Evolutionary conservation across 2,329 filamentous ascomycete genomes (phyloP), one percentile per base, ranked within the genome.

Genomic region (Apiospora aurea): DNA sequence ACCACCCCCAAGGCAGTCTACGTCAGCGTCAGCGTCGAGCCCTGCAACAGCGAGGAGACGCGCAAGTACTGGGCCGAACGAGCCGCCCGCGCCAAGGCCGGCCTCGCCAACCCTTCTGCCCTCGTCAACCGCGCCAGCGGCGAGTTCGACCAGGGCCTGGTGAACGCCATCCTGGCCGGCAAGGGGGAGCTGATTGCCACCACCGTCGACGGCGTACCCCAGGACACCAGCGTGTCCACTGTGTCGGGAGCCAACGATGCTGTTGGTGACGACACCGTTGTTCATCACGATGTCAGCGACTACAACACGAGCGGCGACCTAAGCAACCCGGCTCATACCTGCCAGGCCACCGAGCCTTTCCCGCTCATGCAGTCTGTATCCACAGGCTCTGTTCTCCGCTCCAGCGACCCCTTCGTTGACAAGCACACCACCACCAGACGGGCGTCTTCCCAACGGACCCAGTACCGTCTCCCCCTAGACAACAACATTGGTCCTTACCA

Each of bases 331-430:
- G 2, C 16, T 34, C 5, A 2, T 57, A 14, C 6, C 2, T 18
- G 6, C 51, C 34, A 57, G 26, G 26, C 13, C 51, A 57, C 26
- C 26, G 51, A 18, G 1, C 18, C 57, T 41, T 64, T 64, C 4
- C 18, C 8, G 4, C 21, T 21, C 29, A 6, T 4, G 21, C 57
- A 41, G 57, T 64, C 57, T 4, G 29, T 64, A 5, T 64, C 57
- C 10, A 38, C 16, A 8, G 18, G 18, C 10, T 64, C 34, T n/a
- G 34, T 64, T 41, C 57, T 64, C 41, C 57, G 57, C 57, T 41
- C 44, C 18, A 69, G 67, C 44, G 67, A 69, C 13, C 67, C 67
- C 26, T 69, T 69, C 8, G 67, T 69, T 3, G 67, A 69, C 10
- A 69, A 69, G 67, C 11, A 49, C 24, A 34, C 66, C 16, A 11